These are phyloP conservation scores for Gracilaria caudata DNA, from an alignment of 23 red algal species.

Conservation along the genomic window DNA sequence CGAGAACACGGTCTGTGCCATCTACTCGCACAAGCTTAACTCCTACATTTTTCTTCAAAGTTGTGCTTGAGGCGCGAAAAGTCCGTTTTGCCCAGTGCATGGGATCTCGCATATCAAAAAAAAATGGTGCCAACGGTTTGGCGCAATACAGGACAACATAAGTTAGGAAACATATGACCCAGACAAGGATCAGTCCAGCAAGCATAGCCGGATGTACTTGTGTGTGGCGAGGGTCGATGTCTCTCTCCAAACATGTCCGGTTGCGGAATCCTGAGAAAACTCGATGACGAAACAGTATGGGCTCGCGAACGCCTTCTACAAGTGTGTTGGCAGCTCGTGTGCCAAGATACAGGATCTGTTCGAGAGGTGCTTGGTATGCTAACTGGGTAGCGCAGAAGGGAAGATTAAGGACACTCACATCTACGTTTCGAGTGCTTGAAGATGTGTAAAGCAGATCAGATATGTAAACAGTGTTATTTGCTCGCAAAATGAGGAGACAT, in stretches of 20 bases:
- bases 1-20: not conserved
- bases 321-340: not conserved
- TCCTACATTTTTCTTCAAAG: not conserved
- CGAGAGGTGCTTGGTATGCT: not conserved
- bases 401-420: not conserved
- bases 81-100: constrained; percentile 26
- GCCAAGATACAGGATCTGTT: not conserved
- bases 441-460: constrained; percentile 7
- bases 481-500: constrained; percentile 12
- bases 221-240: not conserved
- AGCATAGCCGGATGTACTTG: not conserved
- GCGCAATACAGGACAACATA: not conserved
- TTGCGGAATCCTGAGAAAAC: constrained; percentile 25
- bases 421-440: not conserved
- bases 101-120: constrained; percentile 29
- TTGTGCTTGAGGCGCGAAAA: not conserved
- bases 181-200: constrained; percentile 8
- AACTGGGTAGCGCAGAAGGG: not conserved
- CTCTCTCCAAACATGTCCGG: constrained; percentile 13
- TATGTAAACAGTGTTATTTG: not conserved
- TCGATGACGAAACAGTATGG: not conserved
- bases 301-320: constrained; percentile 1
- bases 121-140: not conserved
- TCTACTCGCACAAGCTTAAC: not conserved
- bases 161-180: not conserved